Base-by-base conservation (phyloP, 225 moss, liverwort and hornwort species). In the Straminergon stramineum region DNA sequence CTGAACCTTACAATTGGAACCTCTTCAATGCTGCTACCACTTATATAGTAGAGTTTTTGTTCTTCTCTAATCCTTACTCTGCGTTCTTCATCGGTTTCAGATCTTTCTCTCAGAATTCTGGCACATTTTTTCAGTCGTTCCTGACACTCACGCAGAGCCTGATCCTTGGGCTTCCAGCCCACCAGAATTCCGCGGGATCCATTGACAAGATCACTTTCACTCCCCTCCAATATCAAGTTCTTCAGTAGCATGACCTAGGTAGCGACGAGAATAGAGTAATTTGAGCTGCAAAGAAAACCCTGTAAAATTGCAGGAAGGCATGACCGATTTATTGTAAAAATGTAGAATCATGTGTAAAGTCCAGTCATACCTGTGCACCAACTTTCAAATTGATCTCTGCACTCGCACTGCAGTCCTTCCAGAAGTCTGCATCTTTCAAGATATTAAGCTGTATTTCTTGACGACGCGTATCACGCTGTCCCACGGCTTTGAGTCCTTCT, bases 131-230 rank as follows among this genome's bases (percentile, higher is more conserved):
- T 23, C 64, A 84, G 81, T 32, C 30, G 88, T 51, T 39, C 57
- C 9, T 23, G 53, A 65, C 88, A 86, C 51, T 95, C 92, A 78
- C 48, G 55, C 48, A 96, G 83, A 75, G 84, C 83, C 84, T 93
- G 62, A 85, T 91, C 90, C 85, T 73, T 92, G 48, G 87, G 6
- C 74, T 92, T 96, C 97, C 96, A 97, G 73, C 95, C 96, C 66
- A 96, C 93, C 75, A 97, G 71, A 41, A 97, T 91, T 70, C 96
- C 97, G 76, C 97, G 96, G 61, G 97, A 97, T 43, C 97, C 96
- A 92, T 97, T 97, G 39, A 95, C 96, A 67, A 97, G 91, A 66
- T 92, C 92, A 55, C 85, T 82, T 62, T 82, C 77, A 15, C 62
- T 90, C 55, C 95, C 94, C 76, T 92, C 94, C 60, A 94, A 90